A percentile compares a stretch with the other conserved stretches of the same genome.
Conservation (phyloP, 2,329 filamentous ascomycete genomes). For the Verticillium dahliae region DNA sequence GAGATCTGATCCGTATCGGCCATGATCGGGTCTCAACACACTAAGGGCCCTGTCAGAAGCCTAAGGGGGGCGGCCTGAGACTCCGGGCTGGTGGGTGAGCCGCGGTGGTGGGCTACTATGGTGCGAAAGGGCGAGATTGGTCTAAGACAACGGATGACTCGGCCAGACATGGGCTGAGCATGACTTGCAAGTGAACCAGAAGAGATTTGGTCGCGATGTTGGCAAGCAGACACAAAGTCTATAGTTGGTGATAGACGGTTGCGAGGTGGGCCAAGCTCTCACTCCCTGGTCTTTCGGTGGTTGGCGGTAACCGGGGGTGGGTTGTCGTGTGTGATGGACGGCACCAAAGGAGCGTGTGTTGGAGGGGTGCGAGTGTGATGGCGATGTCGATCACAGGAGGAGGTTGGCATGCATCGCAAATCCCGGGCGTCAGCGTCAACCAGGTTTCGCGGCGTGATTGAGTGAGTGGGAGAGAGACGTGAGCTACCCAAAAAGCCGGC, state of each 20-base stretch:
- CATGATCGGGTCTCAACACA: conserved; percentile 5
- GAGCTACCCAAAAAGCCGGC: neutral
- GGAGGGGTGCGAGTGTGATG: neutral
- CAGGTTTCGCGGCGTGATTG: neutral
- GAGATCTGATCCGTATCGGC: conserved; percentile 11
- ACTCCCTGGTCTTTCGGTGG: neutral
- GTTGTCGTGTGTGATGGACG: neutral
- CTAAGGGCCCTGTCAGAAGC: neutral
- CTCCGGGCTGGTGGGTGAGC: neutral
- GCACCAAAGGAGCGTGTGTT: neutral
- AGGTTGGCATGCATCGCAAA: neutral
- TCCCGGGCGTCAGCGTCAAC: neutral
- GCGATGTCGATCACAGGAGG: neutral
- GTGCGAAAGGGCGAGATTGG: neutral
- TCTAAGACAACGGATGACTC: neutral
- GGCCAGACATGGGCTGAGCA: neutral
- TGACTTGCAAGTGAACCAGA: neutral
- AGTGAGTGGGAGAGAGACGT: neutral
- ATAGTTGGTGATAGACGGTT: neutral
- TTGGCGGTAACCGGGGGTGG: neutral
- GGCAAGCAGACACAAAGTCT: neutral
- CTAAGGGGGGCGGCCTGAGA: neutral
- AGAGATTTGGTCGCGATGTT: neutral
- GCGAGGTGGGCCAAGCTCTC: neutral
- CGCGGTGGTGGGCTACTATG: neutral